Evolutionary conservation across 2,329 filamentous ascomycete genomes (phyloP), one percentile per base, ranked within the genome.

Genomic region (Aspergillus fischeri): DNA sequence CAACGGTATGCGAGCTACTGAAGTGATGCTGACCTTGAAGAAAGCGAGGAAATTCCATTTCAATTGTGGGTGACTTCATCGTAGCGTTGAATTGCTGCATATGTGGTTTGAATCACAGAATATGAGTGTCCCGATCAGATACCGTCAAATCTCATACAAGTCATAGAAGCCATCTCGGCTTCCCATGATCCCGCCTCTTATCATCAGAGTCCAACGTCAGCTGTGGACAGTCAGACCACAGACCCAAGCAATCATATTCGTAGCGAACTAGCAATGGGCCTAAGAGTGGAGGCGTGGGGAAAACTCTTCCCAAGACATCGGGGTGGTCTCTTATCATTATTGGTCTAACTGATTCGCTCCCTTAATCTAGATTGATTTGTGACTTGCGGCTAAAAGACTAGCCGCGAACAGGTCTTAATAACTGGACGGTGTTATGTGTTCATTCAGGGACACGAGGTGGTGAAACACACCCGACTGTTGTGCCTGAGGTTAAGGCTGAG

Each of bases 271-370:
- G 32, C 32, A 17, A 38, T 38, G 14, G 17, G 14, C 47, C 29
- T 55, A 38, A 51, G 55, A 25, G 62, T 63, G 59, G 62, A 62
- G 62, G 56, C 49, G 62, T 64, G 62, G 62, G 58, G 62, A 60
- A 52, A 55, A 53, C 53, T 45, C 51, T 51, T 49, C 32, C 29
- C 14, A 17, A 38, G 32, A 17, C 14, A 38, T 38, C 6, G n/a
- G 44, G 25, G 20, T 24, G 21, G n/a, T 20, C n/a, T 4, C 42
- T 45, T 45, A 24, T 45, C 21, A 8, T 14, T 17, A 21, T 24
- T 47, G 44, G 44, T 24, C 10, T 27, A 7, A 47, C 21, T n/a
- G 14, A 11, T 7, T 27, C 14, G 14, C 32, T 38, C 14, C 32
- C 32, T 38, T 14, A 11, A 11, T 29, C 28, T 29, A 29, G 28